phyloP scores from a whole-genome alignment of 2,329 filamentous ascomycete species.

The Microcyclosporella mali region DNA sequence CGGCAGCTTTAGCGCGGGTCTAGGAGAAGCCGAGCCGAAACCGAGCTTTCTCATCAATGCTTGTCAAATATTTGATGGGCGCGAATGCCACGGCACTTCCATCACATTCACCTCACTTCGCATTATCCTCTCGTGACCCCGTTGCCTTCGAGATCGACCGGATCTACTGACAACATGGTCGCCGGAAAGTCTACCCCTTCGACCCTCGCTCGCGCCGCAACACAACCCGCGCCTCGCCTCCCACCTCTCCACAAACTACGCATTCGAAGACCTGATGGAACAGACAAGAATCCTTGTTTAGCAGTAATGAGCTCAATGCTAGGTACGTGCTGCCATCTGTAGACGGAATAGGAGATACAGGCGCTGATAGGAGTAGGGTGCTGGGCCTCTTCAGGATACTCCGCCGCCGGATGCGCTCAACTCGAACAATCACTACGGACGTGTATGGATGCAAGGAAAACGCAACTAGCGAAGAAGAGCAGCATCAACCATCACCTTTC shows the following conservation, averaged over 20 bases:
- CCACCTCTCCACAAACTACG: slow-evolving; percentile 58
- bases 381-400: slow-evolving; percentile 75
- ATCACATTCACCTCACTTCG: no score
- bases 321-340: slow-evolving; percentile 43
- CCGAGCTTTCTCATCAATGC: no score
- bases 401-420: slow-evolving; percentile 51
- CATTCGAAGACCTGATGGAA: slow-evolving; percentile 57
- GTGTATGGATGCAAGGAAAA: slow-evolving; percentile 76
- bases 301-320: slow-evolving; percentile 61
- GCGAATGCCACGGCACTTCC: no score
- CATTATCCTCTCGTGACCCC: no score
- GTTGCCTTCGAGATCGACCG: no score
- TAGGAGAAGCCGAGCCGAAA: no score
- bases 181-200: slow-evolving; percentile 1
- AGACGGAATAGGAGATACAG: background rate
- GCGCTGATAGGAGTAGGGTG: slow-evolving; percentile 53
- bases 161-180: slow-evolving; percentile 5
- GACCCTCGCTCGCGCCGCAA: background rate
- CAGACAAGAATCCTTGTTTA: slow-evolving; percentile 58
- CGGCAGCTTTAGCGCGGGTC: no score
- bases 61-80: no score
- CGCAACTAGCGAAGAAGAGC: slow-evolving; percentile 57
- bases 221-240: slow-evolving; percentile 27
- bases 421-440: slow-evolving; percentile 56
- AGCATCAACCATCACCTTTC: slow-evolving; percentile 87